Evolutionary conservation across 768 basidiomycete species (phyloP), one percentile per base, ranked within the genome.

Genomic region (Atractiella rhizophila): DNA sequence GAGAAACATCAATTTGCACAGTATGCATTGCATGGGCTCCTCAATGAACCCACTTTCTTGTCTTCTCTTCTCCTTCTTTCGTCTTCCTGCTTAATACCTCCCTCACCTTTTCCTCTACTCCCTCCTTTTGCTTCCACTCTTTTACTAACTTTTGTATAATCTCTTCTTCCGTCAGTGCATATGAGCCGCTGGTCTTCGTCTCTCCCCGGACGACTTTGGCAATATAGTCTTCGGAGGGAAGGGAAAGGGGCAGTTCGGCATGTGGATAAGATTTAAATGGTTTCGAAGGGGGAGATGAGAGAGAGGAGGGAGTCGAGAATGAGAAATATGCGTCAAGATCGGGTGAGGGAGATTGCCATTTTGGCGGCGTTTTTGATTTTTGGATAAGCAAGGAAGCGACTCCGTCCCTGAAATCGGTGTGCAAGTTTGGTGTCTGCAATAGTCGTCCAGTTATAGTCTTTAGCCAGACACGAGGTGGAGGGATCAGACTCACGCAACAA

Each of bases 201-300:
- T 67, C 60, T 40, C 83, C 73, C 46, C 59, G 64, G 30, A 94
- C 73, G 29, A 74, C 58, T 15, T 64, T 58, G 33, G 68, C 63
- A 47, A 98, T 73, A 49, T 74, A 71, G 31, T 63, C 59, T 56
- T 96, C 85, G 12, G 72, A 69, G 1, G 85, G 88, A 34, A 98
- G 63, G 40, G 69, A 68, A 34, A 98, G 63, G 40, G 69, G 68
- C 51, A 66, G 66, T 27, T 50, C 47, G 60, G 63, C 63, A 47
- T 61, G 44, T 39, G 54, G 46, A 45, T 56, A 40, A 25, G 43
- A 20, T 34, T 45, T 40, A 49, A n/a, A n/a, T n/a, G n/a, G n/a
- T n/a, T n/a, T n/a, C n/a, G n/a, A n/a, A n/a, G n/a, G n/a, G n/a
- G 40, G 59, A 32, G 47, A 39, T 38, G 30, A 43, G 42, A 35